A percentile compares a stretch with the other conserved stretches of the same genome.
Conservation (phyloP, 2,329 filamentous ascomycete genomes). For the Cladosporium sp. region DNA sequence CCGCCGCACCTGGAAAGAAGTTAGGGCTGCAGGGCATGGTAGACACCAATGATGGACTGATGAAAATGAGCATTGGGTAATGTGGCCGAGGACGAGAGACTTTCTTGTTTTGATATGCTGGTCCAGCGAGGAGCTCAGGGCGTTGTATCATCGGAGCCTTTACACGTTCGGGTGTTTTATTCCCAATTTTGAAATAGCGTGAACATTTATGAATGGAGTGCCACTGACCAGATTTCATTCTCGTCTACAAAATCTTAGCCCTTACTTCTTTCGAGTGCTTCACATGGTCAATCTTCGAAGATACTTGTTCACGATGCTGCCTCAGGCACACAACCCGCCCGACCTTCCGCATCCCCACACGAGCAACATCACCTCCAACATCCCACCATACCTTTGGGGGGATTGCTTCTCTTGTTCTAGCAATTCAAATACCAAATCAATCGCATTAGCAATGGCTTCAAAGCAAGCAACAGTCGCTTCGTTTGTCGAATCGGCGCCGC, state of each 20-base stretch:
- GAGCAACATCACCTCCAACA: conserved; percentile 2
- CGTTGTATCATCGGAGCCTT: background rate
- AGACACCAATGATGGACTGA: conserved; percentile 89
- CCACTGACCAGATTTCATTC: too few relatives aligned
- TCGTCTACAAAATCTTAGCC: too few relatives aligned
- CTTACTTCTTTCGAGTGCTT: too few relatives aligned
- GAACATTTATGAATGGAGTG: too few relatives aligned
- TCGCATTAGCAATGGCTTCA: conserved; percentile 21
- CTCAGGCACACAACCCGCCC: background rate
- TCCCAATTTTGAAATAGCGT: too few relatives aligned
- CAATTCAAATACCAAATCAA: background rate
- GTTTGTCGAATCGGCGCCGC: conserved; percentile 89
- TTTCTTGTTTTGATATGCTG: background rate
- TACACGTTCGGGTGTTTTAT: too few relatives aligned
- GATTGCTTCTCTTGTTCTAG: background rate
- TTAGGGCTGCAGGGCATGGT: conserved; percentile 88
- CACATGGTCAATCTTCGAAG: too few relatives aligned
- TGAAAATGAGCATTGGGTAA: conserved; percentile 95
- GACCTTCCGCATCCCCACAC: background rate
- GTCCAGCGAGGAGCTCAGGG: conserved; percentile 4
- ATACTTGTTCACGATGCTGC: background rate
- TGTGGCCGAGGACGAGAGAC: background rate
- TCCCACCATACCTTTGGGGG: background rate
- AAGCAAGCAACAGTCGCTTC: conserved; percentile 49
- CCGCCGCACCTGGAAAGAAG: conserved; percentile 39